Base-by-base conservation (phyloP, 1,284 basidiomycete genomes). In the Hypsizygus ulmarius region DNA sequence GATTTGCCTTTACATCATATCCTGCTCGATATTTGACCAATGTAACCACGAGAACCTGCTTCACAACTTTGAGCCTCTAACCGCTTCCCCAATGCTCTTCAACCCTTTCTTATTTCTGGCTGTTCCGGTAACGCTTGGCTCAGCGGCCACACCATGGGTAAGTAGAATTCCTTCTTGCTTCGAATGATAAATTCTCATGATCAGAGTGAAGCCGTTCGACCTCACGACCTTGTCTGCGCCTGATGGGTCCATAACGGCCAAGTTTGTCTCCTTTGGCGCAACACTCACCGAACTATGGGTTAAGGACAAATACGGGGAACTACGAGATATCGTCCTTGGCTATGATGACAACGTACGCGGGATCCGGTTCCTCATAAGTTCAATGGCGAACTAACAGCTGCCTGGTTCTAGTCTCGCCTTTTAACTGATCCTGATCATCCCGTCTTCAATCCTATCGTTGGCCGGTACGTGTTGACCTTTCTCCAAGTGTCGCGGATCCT, bases 211-310 rank as follows among this genome's bases (percentile, higher is more conserved):
- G 76, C 74, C 76, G 0, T 78, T 78, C 54, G 72, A 78, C 51
- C 50, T 73, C 11, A 75, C 73, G 10, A 73, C 71, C 14, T 60
- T 80, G 43, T 67, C 67, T 4, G 71, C 77, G 1, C 73, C 74
- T 0, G 79, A 81, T 59, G 75, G 73, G 2, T 79, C 77, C 15
- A 69, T 79, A 46, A 71, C 69, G 1, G 78, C 77, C 3, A 78
- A 73, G 55, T 79, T 78, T 49, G 75, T 79, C 9, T 74, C 74
- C 4, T 68, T 77, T 45, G 77, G 78, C 10, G 73, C 75, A 25
- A 79, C 75, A 0, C 55, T 79, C 61, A 75, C 74, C 2, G 73
- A 78, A 53, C 61, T 79, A 5, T 76, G 73, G 74, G 75, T 79
- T 4, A 76, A 73, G 49, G 75, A 78, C 54, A 72, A 68, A 57